Conservation (phyloP, 441 rosid species). For the Biscutella laevigata region DNA sequence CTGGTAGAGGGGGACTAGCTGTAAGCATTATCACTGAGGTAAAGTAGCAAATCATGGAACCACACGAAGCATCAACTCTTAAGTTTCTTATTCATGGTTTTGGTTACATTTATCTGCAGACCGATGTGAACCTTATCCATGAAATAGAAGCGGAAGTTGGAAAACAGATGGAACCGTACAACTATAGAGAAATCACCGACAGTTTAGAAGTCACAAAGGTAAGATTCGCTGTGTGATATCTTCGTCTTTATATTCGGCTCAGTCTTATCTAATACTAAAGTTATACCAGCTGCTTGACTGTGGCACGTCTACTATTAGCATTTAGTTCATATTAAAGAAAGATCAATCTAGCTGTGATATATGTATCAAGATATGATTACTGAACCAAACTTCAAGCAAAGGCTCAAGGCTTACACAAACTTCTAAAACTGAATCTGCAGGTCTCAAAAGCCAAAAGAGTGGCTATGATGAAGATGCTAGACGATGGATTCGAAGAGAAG, state of each 20-base stretch:
- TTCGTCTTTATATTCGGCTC: background rate
- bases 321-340: background rate
- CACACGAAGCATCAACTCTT: background rate
- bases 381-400: background rate
- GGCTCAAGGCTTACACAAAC: background rate
- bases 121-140: slow-evolving; percentile 57
- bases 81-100: background rate
- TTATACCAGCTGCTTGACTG: background rate
- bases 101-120: slow-evolving; percentile 41
- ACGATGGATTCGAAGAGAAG: slow-evolving; percentile 81
- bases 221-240: slow-evolving; percentile 9
- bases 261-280: background rate
- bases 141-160: slow-evolving; percentile 71
- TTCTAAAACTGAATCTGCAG: slow-evolving; percentile 30
- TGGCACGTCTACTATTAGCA: background rate
- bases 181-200: slow-evolving; percentile 63
- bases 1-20: slow-evolving; percentile 89
- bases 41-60: slow-evolving; percentile 8
- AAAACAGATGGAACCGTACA: slow-evolving; percentile 55
- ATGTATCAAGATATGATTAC: background rate
- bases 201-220: slow-evolving; percentile 71
- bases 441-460: slow-evolving; percentile 77
- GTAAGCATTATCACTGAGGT: slow-evolving; percentile 78
- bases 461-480: slow-evolving; percentile 79
- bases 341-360: background rate